These are phyloP conservation scores for Huntiella bhutanensis DNA, from an alignment of 2,329 filamentous ascomycete genomes.

Conservation along the genomic window DNA sequence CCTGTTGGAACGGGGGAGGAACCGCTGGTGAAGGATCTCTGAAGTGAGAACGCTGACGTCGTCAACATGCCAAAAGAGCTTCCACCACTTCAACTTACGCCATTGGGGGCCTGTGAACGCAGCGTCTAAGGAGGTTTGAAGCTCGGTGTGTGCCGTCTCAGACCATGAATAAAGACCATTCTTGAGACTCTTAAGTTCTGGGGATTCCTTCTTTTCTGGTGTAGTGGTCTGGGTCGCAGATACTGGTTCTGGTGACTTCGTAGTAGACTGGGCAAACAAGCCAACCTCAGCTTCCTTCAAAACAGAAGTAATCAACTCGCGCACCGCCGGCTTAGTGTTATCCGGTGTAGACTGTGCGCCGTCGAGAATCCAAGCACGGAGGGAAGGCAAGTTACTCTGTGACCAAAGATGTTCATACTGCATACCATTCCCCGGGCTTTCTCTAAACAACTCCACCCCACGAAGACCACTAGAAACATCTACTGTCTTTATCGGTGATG, in stretches of 20 bases:
- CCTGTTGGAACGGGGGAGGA: slow-evolving; percentile 61
- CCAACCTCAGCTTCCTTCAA: slow-evolving; percentile 34
- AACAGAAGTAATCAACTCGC: slow-evolving; percentile 46
- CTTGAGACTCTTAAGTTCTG: slow-evolving; percentile 19
- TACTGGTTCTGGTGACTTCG: slow-evolving; percentile 14
- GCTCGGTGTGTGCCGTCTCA: slow-evolving; percentile 60
- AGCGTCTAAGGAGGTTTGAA: slow-evolving; percentile 59
- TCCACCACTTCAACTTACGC: slow-evolving; percentile 79
- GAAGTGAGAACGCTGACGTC: slow-evolving; percentile 71
- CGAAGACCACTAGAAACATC: slow-evolving; percentile 43
- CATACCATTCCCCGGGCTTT: slow-evolving; percentile 49
- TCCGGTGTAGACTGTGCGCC: slow-evolving; percentile 23
- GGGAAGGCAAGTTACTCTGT: slow-evolving; percentile 44
- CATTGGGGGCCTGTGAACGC: slow-evolving; percentile 62
- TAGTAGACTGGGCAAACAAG: slow-evolving; percentile 19
- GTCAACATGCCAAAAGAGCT: slow-evolving; percentile 85
- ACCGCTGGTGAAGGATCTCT: slow-evolving; percentile 58
- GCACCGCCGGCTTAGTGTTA: slow-evolving; percentile 45
- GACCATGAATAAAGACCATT: slow-evolving; percentile 56
- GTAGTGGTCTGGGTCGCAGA: too few relatives aligned
- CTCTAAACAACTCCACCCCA: slow-evolving; percentile 48
- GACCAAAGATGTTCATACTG: slow-evolving; percentile 60
- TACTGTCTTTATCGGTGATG: slow-evolving; percentile 33
- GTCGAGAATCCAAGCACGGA: slow-evolving; percentile 46
- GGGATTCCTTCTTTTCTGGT: slow-evolving; percentile 12